These are phyloP conservation scores for Pleurotus djamor DNA, from an alignment of 768 basidiomycete species.

Conservation along the genomic window DNA sequence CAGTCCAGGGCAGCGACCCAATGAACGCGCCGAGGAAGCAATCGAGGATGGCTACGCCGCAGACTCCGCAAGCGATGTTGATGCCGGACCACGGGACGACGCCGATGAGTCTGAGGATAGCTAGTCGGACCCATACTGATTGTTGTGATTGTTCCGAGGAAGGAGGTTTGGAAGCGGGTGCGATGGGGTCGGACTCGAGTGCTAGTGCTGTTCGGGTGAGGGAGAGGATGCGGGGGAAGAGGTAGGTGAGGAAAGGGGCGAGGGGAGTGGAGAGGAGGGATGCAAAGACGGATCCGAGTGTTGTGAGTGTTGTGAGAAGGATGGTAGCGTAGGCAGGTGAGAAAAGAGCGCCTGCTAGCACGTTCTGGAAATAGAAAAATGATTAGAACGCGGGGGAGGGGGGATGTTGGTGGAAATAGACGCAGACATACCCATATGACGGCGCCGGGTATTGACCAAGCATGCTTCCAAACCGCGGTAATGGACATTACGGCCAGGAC, in stretches of 20 bases:
- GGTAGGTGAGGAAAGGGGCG: slow-evolving; percentile 74
- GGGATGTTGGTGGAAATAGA: slow-evolving; percentile 16
- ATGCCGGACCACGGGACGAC: slow-evolving; percentile 97
- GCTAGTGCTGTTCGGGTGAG: slow-evolving; percentile 83
- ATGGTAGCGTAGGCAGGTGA: slow-evolving; percentile 80
- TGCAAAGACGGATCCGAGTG: slow-evolving; percentile 80
- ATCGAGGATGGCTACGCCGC: slow-evolving; percentile 72
- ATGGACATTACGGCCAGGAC: slow-evolving; percentile 82
- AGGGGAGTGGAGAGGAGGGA: slow-evolving; percentile 81
- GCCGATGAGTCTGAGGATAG: slow-evolving; percentile 86
- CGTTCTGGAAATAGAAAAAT: slow-evolving; percentile 58
- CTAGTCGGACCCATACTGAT: slow-evolving; percentile 79
- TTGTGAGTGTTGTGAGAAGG: slow-evolving; percentile 82
- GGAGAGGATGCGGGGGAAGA: slow-evolving; percentile 84
- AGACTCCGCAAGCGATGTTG: slow-evolving; percentile 94
- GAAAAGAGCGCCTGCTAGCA: slow-evolving; percentile 84
- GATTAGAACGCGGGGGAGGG: slow-evolving; percentile 8
- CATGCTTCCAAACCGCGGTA: slow-evolving; percentile 92
- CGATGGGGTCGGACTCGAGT: slow-evolving; percentile 46
- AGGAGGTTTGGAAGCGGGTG: slow-evolving; percentile 31
- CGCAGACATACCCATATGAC: slow-evolving; percentile 72
- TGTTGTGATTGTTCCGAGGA: slow-evolving; percentile 24
- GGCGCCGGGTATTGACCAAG: slow-evolving; percentile 95
- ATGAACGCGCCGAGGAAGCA: slow-evolving; percentile 84
- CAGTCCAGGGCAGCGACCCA: slow-evolving; percentile 85